Percentiles rank a stretch among this genome's conserved stretches.
phyloP scores from a whole-genome alignment of 164 flowering plant species.

The Aristolochia californica region DNA sequence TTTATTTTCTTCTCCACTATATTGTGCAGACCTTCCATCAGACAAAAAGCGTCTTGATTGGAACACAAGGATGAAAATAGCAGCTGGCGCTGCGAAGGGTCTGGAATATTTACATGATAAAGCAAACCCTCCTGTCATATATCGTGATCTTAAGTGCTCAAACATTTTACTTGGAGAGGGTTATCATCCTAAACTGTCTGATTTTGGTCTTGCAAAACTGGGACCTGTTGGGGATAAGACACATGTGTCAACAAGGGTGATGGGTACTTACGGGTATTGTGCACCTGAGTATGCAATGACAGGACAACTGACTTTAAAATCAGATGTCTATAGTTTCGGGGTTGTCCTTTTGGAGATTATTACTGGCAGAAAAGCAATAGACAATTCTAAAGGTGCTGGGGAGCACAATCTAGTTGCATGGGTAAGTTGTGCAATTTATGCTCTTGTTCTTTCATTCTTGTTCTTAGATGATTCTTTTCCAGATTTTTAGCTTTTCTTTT shows the following conservation, averaged over 20 bases:
- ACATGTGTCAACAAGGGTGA: slow-evolving; percentile 83
- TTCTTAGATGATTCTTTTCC: no score
- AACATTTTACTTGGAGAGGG: slow-evolving; percentile 82
- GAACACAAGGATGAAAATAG: slow-evolving; percentile 75
- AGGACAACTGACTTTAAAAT: slow-evolving; percentile 73
- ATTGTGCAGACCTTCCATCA: slow-evolving; percentile 35
- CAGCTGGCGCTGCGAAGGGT: slow-evolving; percentile 80
- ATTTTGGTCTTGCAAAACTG: slow-evolving; percentile 87
- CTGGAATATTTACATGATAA: slow-evolving; percentile 68
- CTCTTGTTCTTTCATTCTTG: no score
- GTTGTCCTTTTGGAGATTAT: slow-evolving; percentile 83
- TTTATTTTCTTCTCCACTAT: neutral
- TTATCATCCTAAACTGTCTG: slow-evolving; percentile 68
- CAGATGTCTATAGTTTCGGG: slow-evolving; percentile 86
- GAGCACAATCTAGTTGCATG: slow-evolving; percentile 78
- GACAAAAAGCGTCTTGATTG: slow-evolving; percentile 54
- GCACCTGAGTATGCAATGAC: slow-evolving; percentile 95
- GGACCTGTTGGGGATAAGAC: slow-evolving; percentile 79
- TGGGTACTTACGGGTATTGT: slow-evolving; percentile 91
- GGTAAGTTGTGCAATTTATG: slow-evolving; percentile 34
- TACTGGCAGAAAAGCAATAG: slow-evolving; percentile 82
- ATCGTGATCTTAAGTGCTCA: slow-evolving; percentile 86
- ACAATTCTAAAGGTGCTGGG: slow-evolving; percentile 25
- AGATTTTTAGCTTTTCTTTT: no score
- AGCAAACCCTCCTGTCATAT: slow-evolving; percentile 73